Evolutionary conservation across 164 flowering plant species (phyloP), one percentile per base, ranked within the genome.

Genomic region (Annona cherimola): DNA sequence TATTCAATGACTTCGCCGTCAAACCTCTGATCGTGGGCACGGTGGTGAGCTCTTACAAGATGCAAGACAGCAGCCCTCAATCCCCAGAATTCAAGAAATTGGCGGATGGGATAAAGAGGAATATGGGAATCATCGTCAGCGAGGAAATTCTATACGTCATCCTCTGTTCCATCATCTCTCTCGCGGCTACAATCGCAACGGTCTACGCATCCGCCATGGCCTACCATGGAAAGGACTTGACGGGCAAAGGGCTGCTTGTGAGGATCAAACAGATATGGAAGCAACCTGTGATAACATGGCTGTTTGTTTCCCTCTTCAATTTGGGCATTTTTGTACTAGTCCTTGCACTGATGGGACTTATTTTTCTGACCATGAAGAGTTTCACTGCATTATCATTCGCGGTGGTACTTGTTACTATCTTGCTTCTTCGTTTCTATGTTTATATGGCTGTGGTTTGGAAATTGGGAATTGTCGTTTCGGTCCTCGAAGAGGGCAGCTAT

Each of bases 381-480:
- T 44, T 54, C 14, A 50, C 14, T 9, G 2, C 57, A 50, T 50
- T 50, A 50, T 11, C 16, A 8, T 50, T 11, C 14, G 3, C 14
- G 14, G 8, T 6, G 2, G 1, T 50, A 50, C 14, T 66, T 43
- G 14, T 39, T 4, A 16, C 44, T 16, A 0, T 63, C 4, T 39
- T 63, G 11, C 41, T 63, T 41, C 18, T 44, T 5, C 3, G 76
- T 18, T 35, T 75, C 16, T 72, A 46, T 42, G 3, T 66, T 7
- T 73, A 76, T 45, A 44, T 79, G 42, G 1, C 74, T 3, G 67
- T 76, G 35, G 40, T 63, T 63, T 79, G 77, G 79, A 69, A 11
- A 5, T 50, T 79, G 69, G 54, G 83, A 57, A 44, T 81, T 9
- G 83, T 80, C 1, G 64, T 78, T 67, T 81, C 83, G 0, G 81